phyloP scores from a whole-genome alignment of 2,329 filamentous ascomycete species.

The Pseudonectria foliicola region DNA sequence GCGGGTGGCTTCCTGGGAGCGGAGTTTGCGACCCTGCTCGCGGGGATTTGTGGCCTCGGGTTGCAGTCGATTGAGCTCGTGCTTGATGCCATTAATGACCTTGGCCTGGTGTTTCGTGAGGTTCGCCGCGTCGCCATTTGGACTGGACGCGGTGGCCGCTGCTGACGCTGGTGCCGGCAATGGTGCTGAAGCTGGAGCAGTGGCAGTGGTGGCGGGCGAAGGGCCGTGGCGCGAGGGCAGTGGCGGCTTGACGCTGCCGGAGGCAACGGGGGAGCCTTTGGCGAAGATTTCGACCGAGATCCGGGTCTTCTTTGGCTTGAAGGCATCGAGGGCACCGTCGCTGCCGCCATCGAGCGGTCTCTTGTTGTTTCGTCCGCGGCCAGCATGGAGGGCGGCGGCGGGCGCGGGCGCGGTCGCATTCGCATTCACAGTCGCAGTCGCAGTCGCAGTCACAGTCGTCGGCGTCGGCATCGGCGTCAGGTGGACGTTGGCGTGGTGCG shows the following conservation, averaged over 20 bases:
- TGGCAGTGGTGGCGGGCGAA: constrained; percentile 13
- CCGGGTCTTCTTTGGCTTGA: constrained; percentile 42
- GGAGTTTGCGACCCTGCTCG: constrained; percentile 67
- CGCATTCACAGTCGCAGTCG: too few relatives aligned
- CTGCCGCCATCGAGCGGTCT: constrained; percentile 37
- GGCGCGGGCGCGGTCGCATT: constrained; percentile 14
- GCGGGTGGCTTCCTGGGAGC: constrained; percentile 77
- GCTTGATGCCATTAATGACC: constrained; percentile 53
- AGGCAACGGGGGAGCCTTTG: constrained; percentile 20
- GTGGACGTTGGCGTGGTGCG: constrained; percentile 23
- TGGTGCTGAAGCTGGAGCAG: constrained; percentile 7
- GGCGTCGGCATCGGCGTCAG: constrained; percentile 12
- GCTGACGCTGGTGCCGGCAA: constrained; percentile 6
- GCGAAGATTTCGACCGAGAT: constrained; percentile 47
- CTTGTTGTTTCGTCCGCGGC: constrained; percentile 30
- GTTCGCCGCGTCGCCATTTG: constrained; percentile 19
- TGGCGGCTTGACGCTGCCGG: constrained; percentile 20
- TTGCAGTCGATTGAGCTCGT: constrained; percentile 52
- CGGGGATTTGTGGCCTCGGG: constrained; percentile 37
- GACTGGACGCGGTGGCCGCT: constrained; percentile 6
- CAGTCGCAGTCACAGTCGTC: too few relatives aligned
- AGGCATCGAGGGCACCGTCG: constrained; percentile 37
- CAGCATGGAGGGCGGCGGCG: constrained; percentile 26
- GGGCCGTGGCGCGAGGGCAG: constrained; percentile 18
- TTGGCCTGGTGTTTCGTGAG: constrained; percentile 49